Conservation (phyloP, 129 eudicot species). For the Lactuca saligna region DNA sequence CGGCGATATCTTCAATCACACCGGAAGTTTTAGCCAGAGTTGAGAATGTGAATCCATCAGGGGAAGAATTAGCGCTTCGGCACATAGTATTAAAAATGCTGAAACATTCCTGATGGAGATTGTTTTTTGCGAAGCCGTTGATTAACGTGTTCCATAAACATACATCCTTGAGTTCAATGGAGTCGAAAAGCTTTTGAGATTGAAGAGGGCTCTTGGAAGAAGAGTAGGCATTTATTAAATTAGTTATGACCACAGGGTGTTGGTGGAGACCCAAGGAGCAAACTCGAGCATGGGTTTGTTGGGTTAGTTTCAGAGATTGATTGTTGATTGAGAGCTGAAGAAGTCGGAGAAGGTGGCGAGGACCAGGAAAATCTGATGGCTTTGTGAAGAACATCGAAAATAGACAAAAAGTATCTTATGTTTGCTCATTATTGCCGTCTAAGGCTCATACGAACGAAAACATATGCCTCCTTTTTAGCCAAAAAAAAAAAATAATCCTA, state of each 20-base stretch:
- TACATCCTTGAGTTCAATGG: slow-evolving; percentile 36
- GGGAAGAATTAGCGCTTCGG: not conserved
- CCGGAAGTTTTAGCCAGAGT: slow-evolving; percentile 44
- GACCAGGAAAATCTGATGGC: not conserved
- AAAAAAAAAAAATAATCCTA: no score
- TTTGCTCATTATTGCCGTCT: no score
- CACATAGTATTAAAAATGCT: slow-evolving; percentile 41
- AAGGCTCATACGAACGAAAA: no score
- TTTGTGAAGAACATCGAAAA: slow-evolving; percentile 6
- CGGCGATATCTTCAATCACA: slow-evolving; percentile 28
- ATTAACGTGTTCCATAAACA: slow-evolving; percentile 53
- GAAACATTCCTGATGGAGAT: slow-evolving; percentile 33
- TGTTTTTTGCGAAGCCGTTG: slow-evolving; percentile 36
- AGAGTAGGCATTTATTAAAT: slow-evolving; percentile 51
- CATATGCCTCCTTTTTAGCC: no score
- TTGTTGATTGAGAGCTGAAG: slow-evolving; percentile 35
- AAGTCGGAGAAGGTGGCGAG: slow-evolving; percentile 30
- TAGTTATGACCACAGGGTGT: slow-evolving; percentile 41
- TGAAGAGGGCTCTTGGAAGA: slow-evolving; percentile 25
- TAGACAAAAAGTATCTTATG: not conserved
- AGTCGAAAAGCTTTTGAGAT: slow-evolving; percentile 44
- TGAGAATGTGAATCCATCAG: slow-evolving; percentile 55
- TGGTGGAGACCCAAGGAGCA: slow-evolving; percentile 47
- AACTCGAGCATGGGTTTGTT: slow-evolving; percentile 51
- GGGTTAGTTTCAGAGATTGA: slow-evolving; percentile 40